Evolutionary conservation across 108 stramenopile genomes (phyloP).

Genomic region (Parietichytrium sp.): DNA sequence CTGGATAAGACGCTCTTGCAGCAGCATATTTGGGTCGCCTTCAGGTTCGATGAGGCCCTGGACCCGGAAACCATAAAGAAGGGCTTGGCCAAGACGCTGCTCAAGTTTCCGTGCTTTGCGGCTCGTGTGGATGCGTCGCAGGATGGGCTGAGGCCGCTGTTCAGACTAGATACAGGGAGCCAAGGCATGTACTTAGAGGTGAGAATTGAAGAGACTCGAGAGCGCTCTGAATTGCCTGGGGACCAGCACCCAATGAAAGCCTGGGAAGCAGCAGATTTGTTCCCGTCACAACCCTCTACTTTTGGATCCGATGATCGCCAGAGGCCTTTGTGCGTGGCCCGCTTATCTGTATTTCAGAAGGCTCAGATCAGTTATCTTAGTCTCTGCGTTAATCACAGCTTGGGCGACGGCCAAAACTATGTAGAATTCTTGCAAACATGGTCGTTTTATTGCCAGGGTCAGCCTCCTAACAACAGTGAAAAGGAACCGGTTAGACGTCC

Average conservation of each 20-base stretch:
- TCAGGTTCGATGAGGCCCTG: not conserved
- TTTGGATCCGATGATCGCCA: not conserved
- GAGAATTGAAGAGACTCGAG: no score
- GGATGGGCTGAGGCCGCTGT: not conserved
- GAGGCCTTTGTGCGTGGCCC: not conserved
- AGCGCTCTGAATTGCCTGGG: not conserved
- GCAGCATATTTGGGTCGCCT: not conserved
- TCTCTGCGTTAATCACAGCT: not conserved
- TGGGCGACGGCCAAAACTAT: constrained; percentile 3
- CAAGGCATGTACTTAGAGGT: constrained; percentile 12
- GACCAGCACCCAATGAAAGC: not conserved
- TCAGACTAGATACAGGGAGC: not conserved
- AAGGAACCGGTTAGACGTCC: no score
- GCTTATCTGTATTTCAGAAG: not conserved
- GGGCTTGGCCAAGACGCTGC: not conserved
- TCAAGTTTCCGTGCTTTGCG: not conserved
- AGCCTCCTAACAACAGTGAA: no score
- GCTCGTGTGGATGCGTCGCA: not conserved
- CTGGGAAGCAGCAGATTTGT: not conserved
- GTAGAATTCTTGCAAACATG: not conserved
- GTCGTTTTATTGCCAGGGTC: not conserved
- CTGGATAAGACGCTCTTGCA: no score
- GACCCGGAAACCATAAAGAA: not conserved
- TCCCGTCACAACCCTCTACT: not conserved
- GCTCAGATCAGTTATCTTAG: not conserved